Percentiles rank a stretch among this genome's conserved stretches.
These are phyloP conservation scores for Areca catechu DNA, from an alignment of 176 grass and related monocot genomes.

Conservation along the genomic window DNA sequence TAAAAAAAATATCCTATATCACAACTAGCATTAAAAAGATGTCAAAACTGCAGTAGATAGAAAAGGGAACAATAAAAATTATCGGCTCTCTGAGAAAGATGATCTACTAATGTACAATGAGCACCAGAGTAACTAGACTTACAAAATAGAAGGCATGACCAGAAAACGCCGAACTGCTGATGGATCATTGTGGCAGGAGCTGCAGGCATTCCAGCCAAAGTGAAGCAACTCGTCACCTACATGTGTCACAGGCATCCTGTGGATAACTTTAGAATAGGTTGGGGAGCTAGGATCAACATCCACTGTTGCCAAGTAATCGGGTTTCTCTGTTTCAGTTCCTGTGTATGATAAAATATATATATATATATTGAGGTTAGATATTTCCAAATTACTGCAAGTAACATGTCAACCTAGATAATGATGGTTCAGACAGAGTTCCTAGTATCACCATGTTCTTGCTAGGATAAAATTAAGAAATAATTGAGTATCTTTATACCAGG, in stretches of 20 bases:
- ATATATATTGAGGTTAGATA: background rate
- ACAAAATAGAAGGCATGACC: conserved; percentile 75
- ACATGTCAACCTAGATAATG: no score
- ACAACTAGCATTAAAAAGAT: no score
- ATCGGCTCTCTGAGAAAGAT: background rate
- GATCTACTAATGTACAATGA: background rate
- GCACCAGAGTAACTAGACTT: conserved; percentile 11
- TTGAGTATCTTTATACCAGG: no score
- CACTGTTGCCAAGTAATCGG: conserved; percentile 74
- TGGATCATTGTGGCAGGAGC: conserved; percentile 73
- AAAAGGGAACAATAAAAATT: background rate
- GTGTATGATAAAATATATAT: background rate
- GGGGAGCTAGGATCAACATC: conserved; percentile 64
- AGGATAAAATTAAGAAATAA: no score
- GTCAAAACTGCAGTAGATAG: background rate
- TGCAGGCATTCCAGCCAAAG: conserved; percentile 93
- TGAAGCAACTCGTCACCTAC: conserved; percentile 88
- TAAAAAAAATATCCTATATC: no score
- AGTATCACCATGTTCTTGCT: no score
- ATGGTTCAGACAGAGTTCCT: no score
- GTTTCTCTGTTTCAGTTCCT: conserved; percentile 91
- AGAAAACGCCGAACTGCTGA: conserved; percentile 55
- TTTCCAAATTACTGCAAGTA: background rate
- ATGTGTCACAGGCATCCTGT: conserved; percentile 56
- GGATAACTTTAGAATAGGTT: conserved; percentile 83